Evolutionary conservation across 2,329 filamentous ascomycete species (phyloP).

Genomic region (Pseudogymnoascus sp.): DNA sequence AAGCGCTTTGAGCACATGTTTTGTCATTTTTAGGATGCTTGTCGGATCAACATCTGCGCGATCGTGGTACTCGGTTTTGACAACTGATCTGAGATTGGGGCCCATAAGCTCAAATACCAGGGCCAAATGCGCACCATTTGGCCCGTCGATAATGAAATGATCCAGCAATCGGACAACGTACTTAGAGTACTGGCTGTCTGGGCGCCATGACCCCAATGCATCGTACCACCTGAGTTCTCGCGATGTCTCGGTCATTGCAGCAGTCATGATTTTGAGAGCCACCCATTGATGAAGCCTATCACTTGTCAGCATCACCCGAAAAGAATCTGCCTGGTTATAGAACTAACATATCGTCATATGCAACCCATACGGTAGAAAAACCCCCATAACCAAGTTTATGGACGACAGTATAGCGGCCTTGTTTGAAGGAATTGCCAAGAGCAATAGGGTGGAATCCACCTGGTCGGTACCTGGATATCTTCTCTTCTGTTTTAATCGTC

Average conservation of each 20-base stretch:
- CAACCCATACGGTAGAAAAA: slow-evolving; percentile 22
- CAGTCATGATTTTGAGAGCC: slow-evolving; percentile 8
- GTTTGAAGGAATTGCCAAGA: slow-evolving; percentile 16
- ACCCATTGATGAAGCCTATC: neutral
- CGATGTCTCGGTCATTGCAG: neutral
- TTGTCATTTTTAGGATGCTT: slow-evolving; percentile 23
- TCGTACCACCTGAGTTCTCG: neutral
- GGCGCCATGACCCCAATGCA: neutral
- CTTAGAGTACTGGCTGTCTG: slow-evolving; percentile 17
- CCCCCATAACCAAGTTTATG: slow-evolving; percentile 21
- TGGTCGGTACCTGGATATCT: slow-evolving; percentile 10
- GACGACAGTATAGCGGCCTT: slow-evolving; percentile 17
- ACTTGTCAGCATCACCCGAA: neutral
- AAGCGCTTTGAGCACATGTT: slow-evolving; percentile 24
- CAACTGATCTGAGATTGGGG: slow-evolving; percentile 23
- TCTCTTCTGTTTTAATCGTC: neutral
- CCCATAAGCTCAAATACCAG: slow-evolving; percentile 29
- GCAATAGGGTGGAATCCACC: slow-evolving; percentile 22
- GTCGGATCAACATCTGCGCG: slow-evolving; percentile 20
- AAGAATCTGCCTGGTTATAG: neutral
- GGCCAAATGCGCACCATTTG: slow-evolving; percentile 29
- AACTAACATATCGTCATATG: slow-evolving; percentile 13
- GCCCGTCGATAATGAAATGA: slow-evolving; percentile 25
- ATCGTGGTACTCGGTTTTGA: slow-evolving; percentile 17
- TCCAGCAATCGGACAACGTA: slow-evolving; percentile 26